Evolutionary conservation across 2,329 filamentous ascomycete genomes (phyloP).

Genomic region (Cladosporium sp.): DNA sequence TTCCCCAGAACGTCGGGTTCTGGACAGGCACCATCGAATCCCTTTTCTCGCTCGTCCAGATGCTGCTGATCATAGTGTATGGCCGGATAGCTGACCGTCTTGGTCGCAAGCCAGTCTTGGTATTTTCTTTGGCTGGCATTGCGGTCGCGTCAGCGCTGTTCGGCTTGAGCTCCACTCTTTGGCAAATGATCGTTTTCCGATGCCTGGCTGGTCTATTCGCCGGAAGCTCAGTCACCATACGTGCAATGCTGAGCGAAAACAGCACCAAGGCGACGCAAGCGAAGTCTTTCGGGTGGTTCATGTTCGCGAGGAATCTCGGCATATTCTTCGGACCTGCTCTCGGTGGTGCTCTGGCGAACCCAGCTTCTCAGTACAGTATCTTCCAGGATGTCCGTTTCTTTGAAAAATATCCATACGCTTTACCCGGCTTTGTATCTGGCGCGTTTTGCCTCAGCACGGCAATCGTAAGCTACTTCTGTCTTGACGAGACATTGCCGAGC

Average conservation of each 20-base stretch:
- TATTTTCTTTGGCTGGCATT: constrained; percentile 61
- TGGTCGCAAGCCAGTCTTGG: constrained; percentile 67
- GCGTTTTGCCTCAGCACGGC: constrained; percentile 41
- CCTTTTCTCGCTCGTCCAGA: constrained; percentile 68
- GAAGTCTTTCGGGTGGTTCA: constrained; percentile 67
- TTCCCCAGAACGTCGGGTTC: constrained; percentile 66
- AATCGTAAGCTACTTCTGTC: constrained; percentile 3
- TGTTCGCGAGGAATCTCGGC: constrained; percentile 65
- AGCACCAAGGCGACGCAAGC: constrained; percentile 66
- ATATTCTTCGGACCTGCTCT: constrained; percentile 66
- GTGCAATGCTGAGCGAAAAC: constrained; percentile 71
- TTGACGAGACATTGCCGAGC: constrained; percentile 22
- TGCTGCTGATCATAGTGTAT: constrained; percentile 72
- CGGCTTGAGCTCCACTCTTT: constrained; percentile 59
- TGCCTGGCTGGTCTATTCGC: constrained; percentile 68
- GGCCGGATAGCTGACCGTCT: constrained; percentile 60
- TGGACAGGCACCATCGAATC: constrained; percentile 68
- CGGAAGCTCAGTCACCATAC: constrained; percentile 66
- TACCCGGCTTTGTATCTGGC: constrained; percentile 56
- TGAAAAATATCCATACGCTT: constrained; percentile 57
- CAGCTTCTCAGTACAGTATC: constrained; percentile 56
- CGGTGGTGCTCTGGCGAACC: constrained; percentile 60
- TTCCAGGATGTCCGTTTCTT: constrained; percentile 57
- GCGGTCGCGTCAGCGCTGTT: constrained; percentile 57
- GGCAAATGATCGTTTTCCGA: constrained; percentile 68